These are phyloP conservation scores for Knoxia roxburghii DNA, from an alignment of 257 asterid genomes.

Conservation along the genomic window DNA sequence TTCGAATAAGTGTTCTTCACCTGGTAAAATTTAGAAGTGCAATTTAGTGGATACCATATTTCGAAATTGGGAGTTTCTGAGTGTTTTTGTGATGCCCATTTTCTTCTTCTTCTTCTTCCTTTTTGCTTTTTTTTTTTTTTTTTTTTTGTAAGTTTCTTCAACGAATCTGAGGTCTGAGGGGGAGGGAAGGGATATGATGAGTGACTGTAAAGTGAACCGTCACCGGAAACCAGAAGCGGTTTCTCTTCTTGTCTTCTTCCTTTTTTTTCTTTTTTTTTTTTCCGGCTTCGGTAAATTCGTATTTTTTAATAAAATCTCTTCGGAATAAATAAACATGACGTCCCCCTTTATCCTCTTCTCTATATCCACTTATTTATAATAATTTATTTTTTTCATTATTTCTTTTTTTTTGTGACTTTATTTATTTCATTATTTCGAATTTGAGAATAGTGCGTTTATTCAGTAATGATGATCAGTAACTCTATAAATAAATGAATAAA, in stretches of 20 bases:
- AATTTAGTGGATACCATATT: constrained; percentile 19
- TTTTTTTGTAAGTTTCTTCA: background rate
- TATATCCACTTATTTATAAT: too few species aligned
- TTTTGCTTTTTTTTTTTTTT: background rate
- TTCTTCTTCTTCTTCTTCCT: background rate
- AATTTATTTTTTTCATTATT: too few species aligned
- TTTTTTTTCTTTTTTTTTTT: background rate
- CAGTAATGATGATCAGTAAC: too few species aligned
- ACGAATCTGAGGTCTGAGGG: constrained; percentile 21
- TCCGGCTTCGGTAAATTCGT: background rate
- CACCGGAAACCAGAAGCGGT: constrained; percentile 6
- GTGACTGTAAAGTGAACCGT: constrained; percentile 1
- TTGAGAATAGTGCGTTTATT: too few species aligned
- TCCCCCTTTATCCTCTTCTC: too few species aligned
- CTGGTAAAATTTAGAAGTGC: constrained; percentile 5
- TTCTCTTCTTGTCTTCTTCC: background rate
- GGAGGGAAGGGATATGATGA: constrained; percentile 1
- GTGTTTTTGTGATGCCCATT: background rate
- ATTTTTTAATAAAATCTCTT: background rate
- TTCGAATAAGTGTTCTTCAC: background rate
- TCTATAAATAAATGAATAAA: too few species aligned
- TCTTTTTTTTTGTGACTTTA: too few species aligned
- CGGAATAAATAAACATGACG: background rate
- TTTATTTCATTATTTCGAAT: too few species aligned
- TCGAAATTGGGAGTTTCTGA: background rate